A percentile compares a stretch with the other conserved stretches of the same genome.
Evolutionary conservation across 2,329 filamentous ascomycete species (phyloP).

Genomic region (Talaromyces sp.): DNA sequence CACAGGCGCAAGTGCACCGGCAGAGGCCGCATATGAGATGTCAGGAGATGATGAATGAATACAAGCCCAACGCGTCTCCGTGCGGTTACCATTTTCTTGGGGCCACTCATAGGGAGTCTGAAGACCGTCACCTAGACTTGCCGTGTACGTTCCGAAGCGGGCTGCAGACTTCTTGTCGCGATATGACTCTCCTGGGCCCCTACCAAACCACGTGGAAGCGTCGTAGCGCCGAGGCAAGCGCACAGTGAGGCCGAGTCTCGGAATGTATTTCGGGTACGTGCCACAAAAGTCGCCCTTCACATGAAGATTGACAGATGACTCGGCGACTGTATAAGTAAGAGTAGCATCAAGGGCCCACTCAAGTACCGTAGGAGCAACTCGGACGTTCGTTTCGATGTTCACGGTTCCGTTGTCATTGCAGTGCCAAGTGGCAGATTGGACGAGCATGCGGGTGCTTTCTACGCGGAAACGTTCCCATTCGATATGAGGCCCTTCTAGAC

Average conservation of each 20-base stretch:
- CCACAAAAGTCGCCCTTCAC: constrained; percentile 34
- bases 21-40: constrained; percentile 22
- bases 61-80: constrained; percentile 39
- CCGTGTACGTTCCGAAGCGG: constrained; percentile 24
- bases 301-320: constrained; percentile 18
- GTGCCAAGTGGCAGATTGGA: constrained; percentile 17
- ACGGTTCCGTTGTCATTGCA: constrained; percentile 10
- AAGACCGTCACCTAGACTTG: constrained; percentile 21
- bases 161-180: constrained; percentile 28
- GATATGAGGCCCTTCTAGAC: constrained; percentile 33
- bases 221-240: constrained; percentile 21
- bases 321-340: constrained; percentile 22
- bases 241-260: constrained; percentile 25
- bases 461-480: constrained; percentile 29
- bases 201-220: constrained; percentile 27
- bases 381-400: constrained; percentile 21
- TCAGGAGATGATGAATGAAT: constrained; percentile 20
- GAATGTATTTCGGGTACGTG: constrained; percentile 21
- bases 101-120: constrained; percentile 31
- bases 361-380: constrained; percentile 26
- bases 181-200: constrained; percentile 30
- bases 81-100: constrained; percentile 29
- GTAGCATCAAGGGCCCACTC: constrained; percentile 26
- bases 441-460: neutral
- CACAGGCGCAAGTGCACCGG: constrained; percentile 12